Evolutionary conservation across 371 early-diverging fungal species (phyloP).

Genomic region (Enterocytospora artemiae): DNA sequence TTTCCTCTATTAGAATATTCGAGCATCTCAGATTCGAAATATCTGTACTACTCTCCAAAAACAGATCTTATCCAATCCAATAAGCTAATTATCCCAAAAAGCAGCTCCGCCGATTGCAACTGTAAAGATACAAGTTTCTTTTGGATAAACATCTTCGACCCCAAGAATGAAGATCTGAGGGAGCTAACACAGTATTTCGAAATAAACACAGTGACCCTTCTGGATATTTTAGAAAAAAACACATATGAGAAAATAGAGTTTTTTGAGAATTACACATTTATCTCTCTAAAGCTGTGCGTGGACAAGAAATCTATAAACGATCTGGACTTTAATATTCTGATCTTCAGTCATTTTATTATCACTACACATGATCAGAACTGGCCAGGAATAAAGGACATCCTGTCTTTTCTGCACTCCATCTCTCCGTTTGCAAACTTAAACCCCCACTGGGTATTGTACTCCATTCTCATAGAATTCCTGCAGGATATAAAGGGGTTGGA

Average conservation of each 20-base stretch:
- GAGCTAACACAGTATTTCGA: conserved; percentile 31
- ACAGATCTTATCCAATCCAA: conserved; percentile 39
- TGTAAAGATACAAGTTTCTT: conserved; percentile 28
- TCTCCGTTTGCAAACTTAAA: conserved; percentile 38
- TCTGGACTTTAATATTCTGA: conserved; percentile 54
- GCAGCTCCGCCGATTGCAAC: conserved; percentile 14
- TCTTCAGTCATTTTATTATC: conserved; percentile 53
- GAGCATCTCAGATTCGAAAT: conserved; percentile 28
- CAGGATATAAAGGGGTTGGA: conserved; percentile 51
- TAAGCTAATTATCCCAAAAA: conserved; percentile 14
- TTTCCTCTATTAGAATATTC: too few species aligned
- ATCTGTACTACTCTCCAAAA: conserved; percentile 45
- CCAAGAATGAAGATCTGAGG: conserved; percentile 44
- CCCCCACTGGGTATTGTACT: conserved; percentile 55
- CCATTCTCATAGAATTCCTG: conserved; percentile 54
- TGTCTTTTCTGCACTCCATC: conserved; percentile 51
- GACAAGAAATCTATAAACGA: conserved; percentile 34
- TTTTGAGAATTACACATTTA: conserved; percentile 54
- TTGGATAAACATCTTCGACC: conserved; percentile 57
- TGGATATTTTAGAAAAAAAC: conserved; percentile 52
- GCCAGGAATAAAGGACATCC: conserved; percentile 50
- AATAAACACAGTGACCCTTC: conserved; percentile 49
- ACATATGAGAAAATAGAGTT: conserved; percentile 56
- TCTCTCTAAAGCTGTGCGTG: conserved; percentile 38
- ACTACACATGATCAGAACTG: conserved; percentile 56